Conservation (phyloP, 768 basidiomycete species). For the Auriscalpium microsporum region DNA sequence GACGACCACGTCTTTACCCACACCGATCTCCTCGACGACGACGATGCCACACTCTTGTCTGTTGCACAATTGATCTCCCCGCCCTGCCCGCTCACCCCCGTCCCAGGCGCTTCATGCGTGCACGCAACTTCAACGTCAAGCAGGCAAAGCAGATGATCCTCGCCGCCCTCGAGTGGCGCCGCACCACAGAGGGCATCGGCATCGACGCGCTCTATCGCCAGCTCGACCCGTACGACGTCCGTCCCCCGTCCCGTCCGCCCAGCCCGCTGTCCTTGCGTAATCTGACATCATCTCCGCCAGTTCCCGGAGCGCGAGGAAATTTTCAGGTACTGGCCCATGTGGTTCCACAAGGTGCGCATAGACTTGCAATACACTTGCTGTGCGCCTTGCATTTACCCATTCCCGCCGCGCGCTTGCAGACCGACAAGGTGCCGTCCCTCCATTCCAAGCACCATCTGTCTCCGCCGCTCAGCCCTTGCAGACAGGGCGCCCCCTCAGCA, state of each 20-base stretch:
- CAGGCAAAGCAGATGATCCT: slow-evolving; percentile 57
- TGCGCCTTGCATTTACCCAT: neutral
- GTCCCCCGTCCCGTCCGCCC: slow-evolving; percentile 25
- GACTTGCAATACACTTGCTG: too few species aligned
- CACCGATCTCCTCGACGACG: neutral
- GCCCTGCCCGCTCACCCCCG: neutral
- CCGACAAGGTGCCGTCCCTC: slow-evolving; percentile 47
- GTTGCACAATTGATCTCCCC: neutral
- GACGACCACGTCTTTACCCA: neutral
- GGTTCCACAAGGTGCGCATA: slow-evolving; percentile 60
- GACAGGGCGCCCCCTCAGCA: slow-evolving; percentile 66
- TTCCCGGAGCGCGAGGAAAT: slow-evolving; percentile 62
- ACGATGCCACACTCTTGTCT: neutral
- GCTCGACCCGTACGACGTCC: slow-evolving; percentile 65
- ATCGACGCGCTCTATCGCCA: slow-evolving; percentile 54
- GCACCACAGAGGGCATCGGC: slow-evolving; percentile 52
- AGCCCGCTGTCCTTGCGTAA: neutral
- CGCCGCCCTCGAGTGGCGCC: slow-evolving; percentile 63
- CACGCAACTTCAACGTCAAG: slow-evolving; percentile 52
- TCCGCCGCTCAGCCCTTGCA: slow-evolving; percentile 17
- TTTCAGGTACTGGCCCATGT: slow-evolving; percentile 73
- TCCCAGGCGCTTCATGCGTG: slow-evolving; percentile 67
- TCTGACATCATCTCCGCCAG: slow-evolving; percentile 25
- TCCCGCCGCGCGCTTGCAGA: slow-evolving; percentile 35
- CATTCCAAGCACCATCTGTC: neutral